Conservation (phyloP, 768 basidiomycete genomes). For the Termitomyces sp. region DNA sequence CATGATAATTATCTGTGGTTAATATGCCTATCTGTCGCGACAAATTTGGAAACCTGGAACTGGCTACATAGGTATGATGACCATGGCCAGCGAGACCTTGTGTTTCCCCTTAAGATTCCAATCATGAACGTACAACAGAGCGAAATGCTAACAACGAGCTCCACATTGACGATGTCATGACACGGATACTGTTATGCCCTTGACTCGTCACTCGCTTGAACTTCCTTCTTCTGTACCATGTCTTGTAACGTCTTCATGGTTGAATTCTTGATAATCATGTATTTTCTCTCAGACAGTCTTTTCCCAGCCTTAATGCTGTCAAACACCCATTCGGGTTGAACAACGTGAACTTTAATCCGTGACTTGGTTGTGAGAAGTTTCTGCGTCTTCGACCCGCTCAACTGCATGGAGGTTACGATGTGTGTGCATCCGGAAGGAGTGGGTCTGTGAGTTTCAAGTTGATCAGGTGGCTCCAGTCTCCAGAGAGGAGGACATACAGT, state of each 20-base stretch:
- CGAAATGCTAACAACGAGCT: background rate
- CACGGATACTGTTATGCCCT: too few relatives aligned
- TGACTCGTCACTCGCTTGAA: background rate
- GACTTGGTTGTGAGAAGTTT: slow-evolving; percentile 52
- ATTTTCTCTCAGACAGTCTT: slow-evolving; percentile 57
- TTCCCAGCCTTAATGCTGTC: slow-evolving; percentile 65
- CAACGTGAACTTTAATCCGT: slow-evolving; percentile 51
- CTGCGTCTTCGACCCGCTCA: slow-evolving; percentile 72
- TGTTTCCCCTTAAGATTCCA: too few relatives aligned
- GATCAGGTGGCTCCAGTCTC: slow-evolving; percentile 7
- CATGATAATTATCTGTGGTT: too few relatives aligned
- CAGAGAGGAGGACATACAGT: slow-evolving; percentile 42
- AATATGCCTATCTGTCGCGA: too few relatives aligned
- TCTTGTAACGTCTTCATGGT: slow-evolving; percentile 34
- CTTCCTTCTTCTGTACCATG: slow-evolving; percentile 24
- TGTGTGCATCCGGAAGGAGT: slow-evolving; percentile 69
- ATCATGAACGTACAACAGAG: too few relatives aligned
- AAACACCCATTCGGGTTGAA: slow-evolving; percentile 72
- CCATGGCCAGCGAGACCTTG: too few relatives aligned
- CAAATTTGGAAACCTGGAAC: too few relatives aligned
- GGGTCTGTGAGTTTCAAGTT: slow-evolving; percentile 32
- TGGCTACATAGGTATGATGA: too few relatives aligned
- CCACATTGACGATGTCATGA: background rate
- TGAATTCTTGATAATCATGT: slow-evolving; percentile 42
- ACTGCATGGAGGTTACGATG: slow-evolving; percentile 68